phyloP scores from a whole-genome alignment of 1,139 yeast genomes.

The Nakaseomyces nivariensis region DNA sequence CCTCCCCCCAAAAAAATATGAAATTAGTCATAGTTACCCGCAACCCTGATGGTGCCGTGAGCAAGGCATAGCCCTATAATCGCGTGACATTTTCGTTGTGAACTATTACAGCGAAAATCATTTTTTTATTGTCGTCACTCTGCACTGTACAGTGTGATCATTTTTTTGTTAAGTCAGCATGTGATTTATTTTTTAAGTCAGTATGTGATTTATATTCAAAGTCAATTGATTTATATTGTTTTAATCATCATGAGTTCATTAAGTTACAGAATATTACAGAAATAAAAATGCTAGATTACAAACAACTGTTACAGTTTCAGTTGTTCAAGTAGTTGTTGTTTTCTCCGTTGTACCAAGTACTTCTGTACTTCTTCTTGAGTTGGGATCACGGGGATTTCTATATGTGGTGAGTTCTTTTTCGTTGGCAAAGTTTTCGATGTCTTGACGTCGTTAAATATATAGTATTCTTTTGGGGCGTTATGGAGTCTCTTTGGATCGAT shows the following conservation, averaged over 20 bases:
- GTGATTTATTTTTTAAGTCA: too few relatives aligned
- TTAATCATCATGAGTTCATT: too few relatives aligned
- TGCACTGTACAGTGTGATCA: too few relatives aligned
- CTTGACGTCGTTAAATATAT: neutral
- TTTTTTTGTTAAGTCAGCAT: too few relatives aligned
- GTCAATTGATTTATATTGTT: too few relatives aligned
- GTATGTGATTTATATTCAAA: too few relatives aligned
- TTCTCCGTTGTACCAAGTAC: conserved; percentile 3
- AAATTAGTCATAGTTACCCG: neutral
- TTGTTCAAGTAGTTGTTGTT: conserved; percentile 1
- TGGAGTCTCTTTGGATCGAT: neutral
- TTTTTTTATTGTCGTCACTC: too few relatives aligned
- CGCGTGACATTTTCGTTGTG: too few relatives aligned
- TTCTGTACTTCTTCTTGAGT: neutral
- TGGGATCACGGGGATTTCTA: neutral
- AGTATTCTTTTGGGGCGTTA: neutral
- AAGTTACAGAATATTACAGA: too few relatives aligned
- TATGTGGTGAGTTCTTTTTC: neutral
- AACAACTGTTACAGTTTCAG: neutral
- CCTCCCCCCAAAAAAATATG: neutral
- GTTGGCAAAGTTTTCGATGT: neutral
- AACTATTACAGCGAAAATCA: too few relatives aligned
- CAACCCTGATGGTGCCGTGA: neutral
- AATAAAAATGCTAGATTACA: too few relatives aligned
- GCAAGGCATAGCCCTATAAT: neutral